Base-by-base conservation (phyloP, 2,329 filamentous ascomycete genomes). In the Pseudocercospora eumusae region DNA sequence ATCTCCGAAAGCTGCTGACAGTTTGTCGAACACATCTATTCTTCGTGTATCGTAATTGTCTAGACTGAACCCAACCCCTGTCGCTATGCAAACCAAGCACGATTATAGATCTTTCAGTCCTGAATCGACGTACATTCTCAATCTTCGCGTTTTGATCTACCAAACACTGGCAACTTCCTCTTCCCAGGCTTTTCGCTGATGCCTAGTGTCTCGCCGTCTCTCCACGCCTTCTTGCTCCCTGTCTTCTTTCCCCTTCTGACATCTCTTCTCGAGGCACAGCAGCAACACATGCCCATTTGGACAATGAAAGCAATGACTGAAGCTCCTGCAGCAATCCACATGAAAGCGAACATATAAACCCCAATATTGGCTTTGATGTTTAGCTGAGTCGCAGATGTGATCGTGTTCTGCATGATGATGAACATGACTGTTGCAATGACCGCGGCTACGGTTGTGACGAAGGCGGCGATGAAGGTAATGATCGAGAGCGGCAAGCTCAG, bases 381-480 rank as follows among this genome's bases (percentile, higher is more conserved):
- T 57, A 97, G 80, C 61, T 90, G 86, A 2, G 83, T 82, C 71
- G 90, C 86, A 4, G 79, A 77, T 21, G 86, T 86, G 69, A 96
- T 86, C 59, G 91, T 90, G 63, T 91, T 87, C 67, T 86, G 84
- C 79, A 96, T 92, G 64, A 93, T 90, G 64, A 91, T 77, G 74
- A 90, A 92, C 81, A 97, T 92, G 71, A 88, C 89, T 0, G 92
- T 96, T 9, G 88, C 91, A 60, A 96, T 86, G 62, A 89, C 80
- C 18, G 89, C 84, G 7, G 86, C 92, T 25, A 88, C 86, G 11
- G 87, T 84, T 44, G 88, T 86, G 68, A 90, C 79, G 33, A 95
- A 76, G 13, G 86, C 85, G 31, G 88, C 81, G 60, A 92, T 71
- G 72, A 89, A 87, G 42, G 87, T 85, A 66, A 93, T 75, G 64